These are phyloP conservation scores for Nicotiana otophora DNA, from an alignment of 257 asterid genomes.

Conservation along the genomic window DNA sequence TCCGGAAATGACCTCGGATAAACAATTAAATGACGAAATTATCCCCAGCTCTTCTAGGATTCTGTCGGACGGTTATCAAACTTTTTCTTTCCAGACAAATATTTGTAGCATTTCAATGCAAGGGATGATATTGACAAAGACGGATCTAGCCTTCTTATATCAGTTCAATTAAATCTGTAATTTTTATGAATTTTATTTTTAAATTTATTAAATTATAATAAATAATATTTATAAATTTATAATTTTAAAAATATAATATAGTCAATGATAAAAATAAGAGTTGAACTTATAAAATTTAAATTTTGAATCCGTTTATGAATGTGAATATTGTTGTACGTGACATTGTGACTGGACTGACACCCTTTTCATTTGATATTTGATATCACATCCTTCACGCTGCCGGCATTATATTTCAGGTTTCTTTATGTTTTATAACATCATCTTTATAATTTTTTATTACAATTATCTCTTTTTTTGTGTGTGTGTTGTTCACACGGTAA, in stretches of 20 bases:
- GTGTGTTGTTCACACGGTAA: background rate
- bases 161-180: too few species aligned
- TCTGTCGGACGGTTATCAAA: background rate
- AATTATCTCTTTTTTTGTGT: background rate
- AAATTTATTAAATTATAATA: too few species aligned
- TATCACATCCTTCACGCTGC: background rate
- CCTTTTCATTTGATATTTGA: background rate
- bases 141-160: too few species aligned
- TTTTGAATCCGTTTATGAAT: too few species aligned
- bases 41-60: constrained; percentile 6
- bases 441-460: too few species aligned
- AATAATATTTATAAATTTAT: too few species aligned
- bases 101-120: background rate
- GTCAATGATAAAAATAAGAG: too few species aligned
- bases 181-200: too few species aligned
- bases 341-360: background rate
- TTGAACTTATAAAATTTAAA: too few species aligned
- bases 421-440: background rate
- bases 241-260: too few species aligned
- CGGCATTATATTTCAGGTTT: background rate
- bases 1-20: constrained; percentile 11
- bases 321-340: too few species aligned
- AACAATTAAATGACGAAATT: constrained; percentile 1
- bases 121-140: background rate
- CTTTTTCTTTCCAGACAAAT: background rate